Percentiles rank a stretch among this genome's conserved stretches.
Conservation (phyloP, 805 yeast species). For the Ogataea neopini region DNA sequence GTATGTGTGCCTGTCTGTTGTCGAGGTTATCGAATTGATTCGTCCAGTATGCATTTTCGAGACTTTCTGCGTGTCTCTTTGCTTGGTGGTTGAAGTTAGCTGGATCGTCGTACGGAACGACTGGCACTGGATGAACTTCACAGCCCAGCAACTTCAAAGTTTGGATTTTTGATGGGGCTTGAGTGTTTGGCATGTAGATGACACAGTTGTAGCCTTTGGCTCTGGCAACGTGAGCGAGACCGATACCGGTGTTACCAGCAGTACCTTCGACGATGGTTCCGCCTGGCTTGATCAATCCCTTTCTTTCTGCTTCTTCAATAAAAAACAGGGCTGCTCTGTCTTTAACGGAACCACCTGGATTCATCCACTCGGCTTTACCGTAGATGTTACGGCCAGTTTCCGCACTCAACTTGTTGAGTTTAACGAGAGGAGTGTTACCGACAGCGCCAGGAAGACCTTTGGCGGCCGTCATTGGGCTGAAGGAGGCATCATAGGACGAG, state of each 20-base stretch:
- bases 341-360: constrained; percentile 92
- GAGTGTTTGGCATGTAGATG: constrained; percentile 91
- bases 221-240: constrained; percentile 78
- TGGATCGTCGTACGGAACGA: constrained; percentile 79
- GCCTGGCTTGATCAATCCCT: constrained; percentile 65
- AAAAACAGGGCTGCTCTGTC: constrained; percentile 85
- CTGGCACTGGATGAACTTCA: constrained; percentile 87
- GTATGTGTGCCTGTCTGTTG: constrained; percentile 84
- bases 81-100: constrained; percentile 88
- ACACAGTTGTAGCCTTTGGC: constrained; percentile 82
- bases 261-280: constrained; percentile 93
- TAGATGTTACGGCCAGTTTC: constrained; percentile 71
- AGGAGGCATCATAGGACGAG: constrained; percentile 40
- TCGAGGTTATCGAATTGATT: constrained; percentile 89
- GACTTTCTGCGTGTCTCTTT: constrained; percentile 72
- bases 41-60: constrained; percentile 87
- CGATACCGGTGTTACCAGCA: constrained; percentile 96
- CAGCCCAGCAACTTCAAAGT: constrained; percentile 77
- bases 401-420: constrained; percentile 55
- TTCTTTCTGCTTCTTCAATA: constrained; percentile 73
- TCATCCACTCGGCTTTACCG: constrained; percentile 90
- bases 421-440: constrained; percentile 89
- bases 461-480: constrained; percentile 64
- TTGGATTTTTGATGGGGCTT: constrained; percentile 76
- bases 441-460: constrained; percentile 79